Base-by-base conservation (phyloP, 2,329 filamentous ascomycete species). In the Xylariales sp. region DNA sequence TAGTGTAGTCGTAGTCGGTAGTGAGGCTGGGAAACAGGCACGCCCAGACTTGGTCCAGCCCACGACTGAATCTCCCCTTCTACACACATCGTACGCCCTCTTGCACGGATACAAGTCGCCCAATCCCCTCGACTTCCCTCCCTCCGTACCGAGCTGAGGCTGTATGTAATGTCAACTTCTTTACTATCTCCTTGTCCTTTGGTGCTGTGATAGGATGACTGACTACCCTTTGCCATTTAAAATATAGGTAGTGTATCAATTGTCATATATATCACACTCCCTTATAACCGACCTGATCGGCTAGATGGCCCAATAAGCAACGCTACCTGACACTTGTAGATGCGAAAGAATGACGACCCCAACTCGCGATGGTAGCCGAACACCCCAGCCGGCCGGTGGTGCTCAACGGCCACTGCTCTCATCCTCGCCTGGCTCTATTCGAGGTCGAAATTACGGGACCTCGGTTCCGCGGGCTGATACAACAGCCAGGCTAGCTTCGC, bases 401-500 rank as follows among this genome's bases (percentile, higher is more conserved):
- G 75, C 81, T 77, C 70, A 80, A 71, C 77, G 78, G 68, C 76
- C 81, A 69, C 72, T 81, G 62, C 77, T 83, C 65, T 81, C 85
- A 3, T 83, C 83, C 1, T 87, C 87, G 36, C 82, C 85, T 5
- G 77, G 80, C 46, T 84, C 85, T 12, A 77, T 81, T 54, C 81
- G 80, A 45, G 76, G 81, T 65, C 83, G 83, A 45, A 83, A 81
- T 10, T 83, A 82, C 69, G 83, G 84, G 65, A 83, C 84, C 57
- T 87, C 87, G 8, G 75, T 86, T 32, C 86, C 86, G 50, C 85
- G 89, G 78, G 86, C 85, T 59, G 84, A 89, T 69, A 82, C 86
- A 55, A 91, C 86, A 59, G 89, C 89, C 65, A 85, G 88, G 70
- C 83, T 91, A 61, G 87, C 87, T 53, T 87, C 86, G 34, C 88